A percentile compares a stretch with the other conserved stretches of the same genome.
Evolutionary conservation across 2,329 filamentous ascomycete species (phyloP).

Genomic region (Fusarium floridanum): DNA sequence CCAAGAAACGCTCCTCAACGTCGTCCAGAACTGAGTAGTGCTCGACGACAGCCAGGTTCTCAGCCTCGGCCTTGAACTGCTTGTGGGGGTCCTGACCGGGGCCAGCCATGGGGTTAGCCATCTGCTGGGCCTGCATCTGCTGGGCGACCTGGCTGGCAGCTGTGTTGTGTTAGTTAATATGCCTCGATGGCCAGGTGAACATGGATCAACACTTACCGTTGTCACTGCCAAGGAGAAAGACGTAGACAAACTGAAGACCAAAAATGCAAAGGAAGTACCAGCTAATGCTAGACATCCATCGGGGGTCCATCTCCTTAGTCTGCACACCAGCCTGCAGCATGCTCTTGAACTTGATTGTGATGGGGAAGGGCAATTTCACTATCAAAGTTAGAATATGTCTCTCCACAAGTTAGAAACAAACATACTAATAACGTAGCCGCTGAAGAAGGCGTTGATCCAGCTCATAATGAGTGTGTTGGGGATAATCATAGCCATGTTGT

Average conservation of each 20-base stretch:
- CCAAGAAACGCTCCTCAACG: conserved; percentile 86
- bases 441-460: conserved; percentile 99
- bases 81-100: conserved; percentile 96
- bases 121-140: conserved; percentile 80
- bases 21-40: conserved; percentile 92
- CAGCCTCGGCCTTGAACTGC: conserved; percentile 90
- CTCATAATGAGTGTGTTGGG: conserved; percentile 99
- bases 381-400: conserved; percentile 33
- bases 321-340: conserved; percentile 98
- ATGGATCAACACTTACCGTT: conserved; percentile 76
- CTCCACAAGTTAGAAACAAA: not conserved
- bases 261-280: conserved; percentile 99
- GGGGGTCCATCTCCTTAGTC: conserved; percentile 94
- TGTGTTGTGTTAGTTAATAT: conserved; percentile 52
- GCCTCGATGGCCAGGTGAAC: not conserved
- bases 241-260: conserved; percentile 95
- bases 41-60: conserved; percentile 95
- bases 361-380: conserved; percentile 97
- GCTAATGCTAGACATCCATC: conserved; percentile 98
- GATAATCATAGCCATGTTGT: conserved; percentile 99
- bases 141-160: conserved; percentile 93
- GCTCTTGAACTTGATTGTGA: conserved; percentile 99
- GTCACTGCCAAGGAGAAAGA: conserved; percentile 94
- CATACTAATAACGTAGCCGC: conserved; percentile 94
- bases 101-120: conserved; percentile 76